Conservation (phyloP, 805 yeast species). For the Monosporozyma siamensis region DNA sequence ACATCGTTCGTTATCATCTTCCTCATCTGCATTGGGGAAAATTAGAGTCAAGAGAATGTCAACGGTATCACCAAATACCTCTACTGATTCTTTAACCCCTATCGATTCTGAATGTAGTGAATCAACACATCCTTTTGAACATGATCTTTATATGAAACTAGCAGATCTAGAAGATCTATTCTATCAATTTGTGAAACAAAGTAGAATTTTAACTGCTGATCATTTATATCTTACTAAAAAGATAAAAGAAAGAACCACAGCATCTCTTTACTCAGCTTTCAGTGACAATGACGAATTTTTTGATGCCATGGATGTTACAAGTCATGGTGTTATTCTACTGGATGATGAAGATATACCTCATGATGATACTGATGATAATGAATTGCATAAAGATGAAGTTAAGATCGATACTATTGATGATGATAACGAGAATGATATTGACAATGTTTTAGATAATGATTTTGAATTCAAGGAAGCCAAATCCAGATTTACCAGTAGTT, state of each 20-base stretch:
- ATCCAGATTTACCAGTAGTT: not conserved
- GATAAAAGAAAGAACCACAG: conserved; percentile 8
- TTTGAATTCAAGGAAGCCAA: conserved; percentile 1
- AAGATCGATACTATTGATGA: not conserved
- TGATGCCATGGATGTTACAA: conserved; percentile 56
- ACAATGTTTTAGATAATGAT: not conserved
- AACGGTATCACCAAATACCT: conserved; percentile 6
- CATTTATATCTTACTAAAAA: conserved; percentile 11
- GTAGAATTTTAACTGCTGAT: conserved; percentile 14
- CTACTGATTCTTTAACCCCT: conserved; percentile 6
- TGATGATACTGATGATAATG: not conserved
- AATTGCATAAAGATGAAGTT: not conserved
- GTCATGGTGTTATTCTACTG: conserved; percentile 48
- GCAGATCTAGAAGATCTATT: conserved; percentile 19
- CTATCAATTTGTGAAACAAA: conserved; percentile 17
- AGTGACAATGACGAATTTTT: conserved; percentile 44
- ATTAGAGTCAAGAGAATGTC: conserved; percentile 7
- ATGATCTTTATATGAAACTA: conserved; percentile 20
- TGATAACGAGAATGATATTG: not conserved
- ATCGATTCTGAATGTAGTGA: conserved; percentile 1
- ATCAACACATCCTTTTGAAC: conserved; percentile 6
- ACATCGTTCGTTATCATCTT: conserved; percentile 10
- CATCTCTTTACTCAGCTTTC: conserved; percentile 24
- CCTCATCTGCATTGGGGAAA: conserved; percentile 9
- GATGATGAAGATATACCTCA: conserved; percentile 28